Conservation (phyloP, 2,329 filamentous ascomycete genomes). For the Fusarium verticillioides region DNA sequence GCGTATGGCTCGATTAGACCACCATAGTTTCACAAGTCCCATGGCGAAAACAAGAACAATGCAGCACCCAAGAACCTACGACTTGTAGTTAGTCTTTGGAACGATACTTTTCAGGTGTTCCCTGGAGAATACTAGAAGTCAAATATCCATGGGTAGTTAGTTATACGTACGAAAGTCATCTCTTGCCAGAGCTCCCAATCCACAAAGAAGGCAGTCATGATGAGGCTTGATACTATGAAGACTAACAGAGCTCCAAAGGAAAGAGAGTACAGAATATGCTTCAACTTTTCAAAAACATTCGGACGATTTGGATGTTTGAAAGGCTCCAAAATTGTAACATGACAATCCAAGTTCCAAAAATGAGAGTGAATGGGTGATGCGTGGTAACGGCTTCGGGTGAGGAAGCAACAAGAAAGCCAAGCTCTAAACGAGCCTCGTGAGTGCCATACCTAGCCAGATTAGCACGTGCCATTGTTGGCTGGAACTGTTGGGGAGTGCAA, state of each 20-base stretch:
- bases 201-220: constrained; percentile 66
- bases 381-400: constrained; percentile 1
- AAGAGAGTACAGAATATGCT: constrained; percentile 6
- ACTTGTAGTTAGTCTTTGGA: neutral
- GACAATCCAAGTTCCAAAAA: constrained; percentile 37
- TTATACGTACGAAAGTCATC: constrained; percentile 81
- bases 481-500: neutral
- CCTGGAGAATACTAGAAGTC: neutral
- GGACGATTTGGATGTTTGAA: constrained; percentile 4
- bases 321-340: constrained; percentile 33
- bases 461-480: constrained; percentile 1
- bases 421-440: constrained; percentile 1
- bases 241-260: neutral
- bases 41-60: constrained; percentile 77
- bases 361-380: constrained; percentile 12
- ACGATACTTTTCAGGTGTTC: neutral
- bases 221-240: constrained; percentile 12
- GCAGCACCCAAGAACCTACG: constrained; percentile 75
- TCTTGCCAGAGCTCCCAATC: constrained; percentile 88
- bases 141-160: neutral
- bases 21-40: constrained; percentile 75
- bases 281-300: constrained; percentile 19
- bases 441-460: neutral
- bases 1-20: constrained; percentile 64
- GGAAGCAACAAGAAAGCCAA: neutral